These are phyloP conservation scores for Avicennia marina DNA, from an alignment of 257 asterid species.

Conservation along the genomic window DNA sequence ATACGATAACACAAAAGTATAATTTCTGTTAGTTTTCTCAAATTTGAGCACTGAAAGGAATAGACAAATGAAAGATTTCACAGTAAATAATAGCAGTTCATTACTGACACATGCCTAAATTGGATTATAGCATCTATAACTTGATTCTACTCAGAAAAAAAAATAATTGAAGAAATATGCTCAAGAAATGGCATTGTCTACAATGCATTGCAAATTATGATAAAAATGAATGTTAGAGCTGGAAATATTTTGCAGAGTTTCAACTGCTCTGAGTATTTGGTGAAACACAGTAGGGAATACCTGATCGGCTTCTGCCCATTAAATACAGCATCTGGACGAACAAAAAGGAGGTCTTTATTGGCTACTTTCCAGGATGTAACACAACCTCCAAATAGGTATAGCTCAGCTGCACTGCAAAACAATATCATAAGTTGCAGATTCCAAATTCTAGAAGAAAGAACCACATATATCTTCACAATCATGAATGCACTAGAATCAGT, in stretches of 20 bases:
- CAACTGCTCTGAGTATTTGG: background rate
- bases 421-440: constrained; percentile 8
- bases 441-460: no score
- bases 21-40: constrained; percentile 10
- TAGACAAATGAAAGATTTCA: constrained; percentile 2
- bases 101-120: background rate
- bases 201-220: background rate
- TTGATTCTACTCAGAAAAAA: background rate
- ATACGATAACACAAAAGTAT: constrained; percentile 18
- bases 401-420: constrained; percentile 80
- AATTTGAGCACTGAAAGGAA: background rate
- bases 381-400: constrained; percentile 92
- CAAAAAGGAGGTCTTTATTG: constrained; percentile 82
- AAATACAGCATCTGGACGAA: constrained; percentile 97
- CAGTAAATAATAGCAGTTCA: constrained; percentile 3
- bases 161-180: background rate
- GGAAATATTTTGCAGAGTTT: background rate
- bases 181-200: no score
- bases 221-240: background rate
- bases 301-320: constrained; percentile 97
- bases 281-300: constrained; percentile 30
- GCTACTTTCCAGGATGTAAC: constrained; percentile 97
- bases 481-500: background rate
- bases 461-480: background rate
- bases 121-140: no score